Conservation (phyloP, 1,139 yeast genomes). For the Blastobotrys buckinghamii region DNA sequence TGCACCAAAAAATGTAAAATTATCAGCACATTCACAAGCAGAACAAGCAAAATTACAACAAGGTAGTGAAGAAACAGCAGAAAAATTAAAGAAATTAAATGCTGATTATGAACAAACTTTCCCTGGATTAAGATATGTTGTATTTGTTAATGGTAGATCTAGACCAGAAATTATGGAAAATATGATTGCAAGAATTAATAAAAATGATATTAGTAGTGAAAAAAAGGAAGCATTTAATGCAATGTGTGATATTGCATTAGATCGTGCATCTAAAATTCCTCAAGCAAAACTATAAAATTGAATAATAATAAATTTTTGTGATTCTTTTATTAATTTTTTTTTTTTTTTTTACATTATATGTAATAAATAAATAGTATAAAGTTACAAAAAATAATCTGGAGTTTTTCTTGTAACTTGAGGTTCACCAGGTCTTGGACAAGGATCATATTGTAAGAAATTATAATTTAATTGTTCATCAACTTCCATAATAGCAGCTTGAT, state of each 20-base stretch:
- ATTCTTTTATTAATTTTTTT: not conserved
- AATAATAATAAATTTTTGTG: slow-evolving; percentile 1
- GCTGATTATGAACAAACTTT: slow-evolving; percentile 57
- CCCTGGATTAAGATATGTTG: slow-evolving; percentile 86
- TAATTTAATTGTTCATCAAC: slow-evolving; percentile 59
- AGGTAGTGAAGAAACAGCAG: slow-evolving; percentile 43
- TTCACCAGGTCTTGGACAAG: slow-evolving; percentile 93
- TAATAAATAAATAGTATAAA: not conserved
- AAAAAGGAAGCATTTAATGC: slow-evolving; percentile 65
- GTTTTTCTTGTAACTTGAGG: slow-evolving; percentile 94
- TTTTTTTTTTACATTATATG: not conserved
- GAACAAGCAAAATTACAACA: slow-evolving; percentile 65
- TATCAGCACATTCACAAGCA: slow-evolving; percentile 58
- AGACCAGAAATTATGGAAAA: slow-evolving; percentile 58
- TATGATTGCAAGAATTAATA: slow-evolving; percentile 56
- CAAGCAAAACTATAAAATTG: slow-evolving; percentile 4
- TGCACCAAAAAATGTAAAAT: slow-evolving; percentile 40
- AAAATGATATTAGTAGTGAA: slow-evolving; percentile 50
- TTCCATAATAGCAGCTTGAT: slow-evolving; percentile 98
- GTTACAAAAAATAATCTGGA: slow-evolving; percentile 90
- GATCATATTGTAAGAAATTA: slow-evolving; percentile 90
- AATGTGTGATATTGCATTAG: slow-evolving; percentile 86
- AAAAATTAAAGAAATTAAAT: slow-evolving; percentile 48
- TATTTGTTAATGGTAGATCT: slow-evolving; percentile 79
- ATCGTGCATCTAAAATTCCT: slow-evolving; percentile 44